Conservation (phyloP, 140 eudicot species). For the Cichorium intybus region DNA sequence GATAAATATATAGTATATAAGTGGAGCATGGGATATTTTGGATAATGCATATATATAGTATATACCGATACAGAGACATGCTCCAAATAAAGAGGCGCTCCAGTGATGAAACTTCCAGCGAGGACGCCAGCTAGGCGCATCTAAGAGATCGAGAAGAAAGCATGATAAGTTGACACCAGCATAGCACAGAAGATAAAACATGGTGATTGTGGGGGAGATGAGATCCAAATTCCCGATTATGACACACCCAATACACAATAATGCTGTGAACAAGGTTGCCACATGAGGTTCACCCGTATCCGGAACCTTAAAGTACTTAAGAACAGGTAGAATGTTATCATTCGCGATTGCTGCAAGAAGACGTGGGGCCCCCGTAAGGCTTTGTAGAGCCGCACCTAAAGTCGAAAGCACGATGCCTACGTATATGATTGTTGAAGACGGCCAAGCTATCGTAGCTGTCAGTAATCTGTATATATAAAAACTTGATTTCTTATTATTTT, state of each 20-base stretch:
- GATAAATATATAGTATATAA: no score
- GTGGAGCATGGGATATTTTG: no score
- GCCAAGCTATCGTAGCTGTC: conserved; percentile 80
- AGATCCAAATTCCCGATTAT: conserved; percentile 79
- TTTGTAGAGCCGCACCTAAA: conserved; percentile 80
- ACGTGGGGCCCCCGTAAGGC: conserved; percentile 85
- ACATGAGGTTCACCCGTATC: conserved; percentile 68
- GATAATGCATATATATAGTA: no score
- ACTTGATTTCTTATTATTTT: neutral
- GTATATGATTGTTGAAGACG: conserved; percentile 61
- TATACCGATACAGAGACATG: conserved; percentile 64
- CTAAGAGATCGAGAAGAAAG: conserved; percentile 81
- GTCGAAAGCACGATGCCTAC: conserved; percentile 80
- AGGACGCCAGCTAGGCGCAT: conserved; percentile 97
- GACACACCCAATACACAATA: conserved; percentile 71
- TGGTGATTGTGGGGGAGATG: conserved; percentile 74
- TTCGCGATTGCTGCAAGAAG: conserved; percentile 89
- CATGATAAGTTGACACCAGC: conserved; percentile 88
- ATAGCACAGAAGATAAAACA: conserved; percentile 85
- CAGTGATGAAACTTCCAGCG: conserved; percentile 91
- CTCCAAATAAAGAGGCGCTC: conserved; percentile 87
- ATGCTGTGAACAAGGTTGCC: conserved; percentile 83
- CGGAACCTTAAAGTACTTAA: conserved; percentile 73
- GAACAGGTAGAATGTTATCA: conserved; percentile 76
- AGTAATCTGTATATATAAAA: conserved; percentile 53